These are phyloP conservation scores for Colletotrichum phormii DNA, from an alignment of 2,329 filamentous ascomycete genomes.

Conservation along the genomic window DNA sequence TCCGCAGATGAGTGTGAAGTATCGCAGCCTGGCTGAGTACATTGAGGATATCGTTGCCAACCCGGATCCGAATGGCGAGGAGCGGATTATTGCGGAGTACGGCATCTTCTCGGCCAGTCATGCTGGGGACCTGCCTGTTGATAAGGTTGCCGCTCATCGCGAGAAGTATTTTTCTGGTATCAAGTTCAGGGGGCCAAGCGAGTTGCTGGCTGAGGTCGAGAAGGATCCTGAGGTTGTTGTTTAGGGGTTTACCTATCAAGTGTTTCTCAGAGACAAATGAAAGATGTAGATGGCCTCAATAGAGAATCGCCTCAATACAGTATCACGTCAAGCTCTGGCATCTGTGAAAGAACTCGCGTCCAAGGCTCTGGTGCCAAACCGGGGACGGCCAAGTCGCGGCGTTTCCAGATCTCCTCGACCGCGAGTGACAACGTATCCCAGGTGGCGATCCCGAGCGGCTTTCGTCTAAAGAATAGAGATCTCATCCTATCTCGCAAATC, in stretches of 20 bases:
- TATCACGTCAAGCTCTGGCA: not conserved
- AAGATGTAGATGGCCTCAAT: not conserved
- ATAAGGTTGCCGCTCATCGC: constrained; percentile 28
- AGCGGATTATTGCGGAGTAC: constrained; percentile 24
- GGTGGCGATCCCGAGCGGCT: not conserved
- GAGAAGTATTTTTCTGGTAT: constrained; percentile 21
- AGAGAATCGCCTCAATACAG: not conserved
- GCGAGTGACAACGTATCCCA: not conserved
- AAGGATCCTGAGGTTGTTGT: not conserved
- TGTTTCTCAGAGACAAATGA: not conserved
- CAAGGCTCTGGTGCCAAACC: not conserved
- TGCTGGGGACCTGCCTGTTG: constrained; percentile 21
- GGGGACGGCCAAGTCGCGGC: not conserved
- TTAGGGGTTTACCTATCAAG: not conserved
- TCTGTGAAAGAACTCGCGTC: not conserved
- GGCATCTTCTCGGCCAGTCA: constrained; percentile 26
- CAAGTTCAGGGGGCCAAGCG: constrained; percentile 5
- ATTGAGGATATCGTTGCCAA: constrained; percentile 6
- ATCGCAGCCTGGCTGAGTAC: constrained; percentile 18
- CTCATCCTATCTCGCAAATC: not conserved
- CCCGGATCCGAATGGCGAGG: not conserved
- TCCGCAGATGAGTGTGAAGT: not conserved
- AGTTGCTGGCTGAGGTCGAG: constrained; percentile 12
- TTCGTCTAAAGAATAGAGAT: not conserved
- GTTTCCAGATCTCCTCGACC: not conserved